Percentiles rank a stretch among this genome's conserved stretches.
These are phyloP conservation scores for Neurospora intermedia DNA, from an alignment of 495 filamentous ascomycete species.

Conservation along the genomic window DNA sequence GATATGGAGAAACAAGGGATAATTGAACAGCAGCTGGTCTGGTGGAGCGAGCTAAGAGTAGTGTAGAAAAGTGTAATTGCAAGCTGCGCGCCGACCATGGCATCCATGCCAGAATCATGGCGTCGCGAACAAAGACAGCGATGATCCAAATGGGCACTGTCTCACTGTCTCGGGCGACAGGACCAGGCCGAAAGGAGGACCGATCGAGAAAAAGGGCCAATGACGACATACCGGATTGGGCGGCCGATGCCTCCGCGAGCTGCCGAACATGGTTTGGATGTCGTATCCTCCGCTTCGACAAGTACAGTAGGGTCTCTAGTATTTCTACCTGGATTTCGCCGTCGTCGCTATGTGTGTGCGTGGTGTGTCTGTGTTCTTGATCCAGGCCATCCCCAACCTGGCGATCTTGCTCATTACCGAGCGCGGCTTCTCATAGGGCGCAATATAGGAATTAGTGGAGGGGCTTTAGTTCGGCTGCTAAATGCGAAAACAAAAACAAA, in stretches of 20 bases:
- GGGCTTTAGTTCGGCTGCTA: neutral
- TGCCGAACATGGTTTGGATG: conserved; percentile 31
- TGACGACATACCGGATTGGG: conserved; percentile 37
- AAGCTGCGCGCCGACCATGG: neutral
- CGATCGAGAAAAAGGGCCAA: conserved; percentile 4
- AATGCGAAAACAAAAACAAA: neutral
- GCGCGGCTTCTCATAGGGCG: neutral
- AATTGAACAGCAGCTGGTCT: conserved; percentile 1
- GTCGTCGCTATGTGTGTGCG: neutral
- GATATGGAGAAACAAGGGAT: neutral
- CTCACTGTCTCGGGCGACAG: neutral
- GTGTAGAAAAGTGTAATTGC: neutral
- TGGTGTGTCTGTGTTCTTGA: neutral
- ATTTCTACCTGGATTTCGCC: neutral
- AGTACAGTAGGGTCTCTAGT: neutral
- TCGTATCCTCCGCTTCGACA: conserved; percentile 2
- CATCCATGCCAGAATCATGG: neutral
- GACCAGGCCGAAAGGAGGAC: neutral
- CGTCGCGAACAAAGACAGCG: neutral
- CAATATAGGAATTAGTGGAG: neutral
- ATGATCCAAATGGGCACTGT: neutral
- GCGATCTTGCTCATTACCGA: neutral
- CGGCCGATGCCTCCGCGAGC: conserved; percentile 32
- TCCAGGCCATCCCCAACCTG: neutral
- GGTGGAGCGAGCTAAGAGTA: neutral